These are phyloP conservation scores for Trichophyton schoenleinii DNA, from an alignment of 2,329 filamentous ascomycete species.

Conservation along the genomic window DNA sequence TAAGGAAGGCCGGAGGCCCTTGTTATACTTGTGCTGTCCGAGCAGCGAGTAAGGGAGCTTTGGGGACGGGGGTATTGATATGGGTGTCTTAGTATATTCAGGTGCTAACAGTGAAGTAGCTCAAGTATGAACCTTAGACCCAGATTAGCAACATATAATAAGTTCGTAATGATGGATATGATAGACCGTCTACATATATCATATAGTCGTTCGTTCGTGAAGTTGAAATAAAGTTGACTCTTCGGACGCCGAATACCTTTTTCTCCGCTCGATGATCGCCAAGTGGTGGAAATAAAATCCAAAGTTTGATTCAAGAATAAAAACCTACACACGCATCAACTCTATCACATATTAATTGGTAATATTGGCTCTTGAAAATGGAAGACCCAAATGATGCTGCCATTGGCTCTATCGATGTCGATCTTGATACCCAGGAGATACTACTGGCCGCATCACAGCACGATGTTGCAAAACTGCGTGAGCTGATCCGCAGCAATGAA, in stretches of 20 bases:
- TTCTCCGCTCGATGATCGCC: background rate
- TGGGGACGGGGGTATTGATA: background rate
- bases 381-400: background rate
- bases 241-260: background rate
- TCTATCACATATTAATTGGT: background rate
- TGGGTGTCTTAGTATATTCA: background rate
- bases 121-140: background rate
- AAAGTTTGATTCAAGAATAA: background rate
- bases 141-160: background rate
- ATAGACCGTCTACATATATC: background rate
- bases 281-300: background rate
- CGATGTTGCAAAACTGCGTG: slow-evolving; percentile 54
- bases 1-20: slow-evolving; percentile 2
- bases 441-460: slow-evolving; percentile 56
- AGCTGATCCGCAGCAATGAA: slow-evolving; percentile 48
- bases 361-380: background rate
- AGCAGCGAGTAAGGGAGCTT: background rate
- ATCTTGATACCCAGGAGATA: slow-evolving; percentile 43
- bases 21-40: slow-evolving; percentile 6
- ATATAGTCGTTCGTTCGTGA: too few species aligned
- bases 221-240: too few species aligned
- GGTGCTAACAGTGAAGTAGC: background rate
- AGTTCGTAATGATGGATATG: background rate
- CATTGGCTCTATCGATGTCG: slow-evolving; percentile 18
- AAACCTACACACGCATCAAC: background rate